These are phyloP conservation scores for Sclerotiophoma versabilis DNA, from an alignment of 2,329 filamentous ascomycete genomes.

Conservation along the genomic window DNA sequence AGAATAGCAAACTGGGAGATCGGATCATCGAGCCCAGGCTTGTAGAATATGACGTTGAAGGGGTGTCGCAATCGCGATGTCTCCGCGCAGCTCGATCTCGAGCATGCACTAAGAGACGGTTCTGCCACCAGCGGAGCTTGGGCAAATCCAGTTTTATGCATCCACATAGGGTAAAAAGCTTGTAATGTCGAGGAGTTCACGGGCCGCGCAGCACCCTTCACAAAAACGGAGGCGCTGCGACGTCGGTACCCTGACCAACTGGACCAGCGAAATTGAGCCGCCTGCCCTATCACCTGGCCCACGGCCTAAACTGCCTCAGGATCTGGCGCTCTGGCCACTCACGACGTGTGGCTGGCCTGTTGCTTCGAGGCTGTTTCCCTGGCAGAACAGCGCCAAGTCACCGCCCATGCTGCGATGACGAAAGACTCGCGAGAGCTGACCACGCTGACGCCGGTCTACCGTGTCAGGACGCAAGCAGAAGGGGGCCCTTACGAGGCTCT, in stretches of 20 bases:
- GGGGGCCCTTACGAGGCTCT: slow-evolving; percentile 17
- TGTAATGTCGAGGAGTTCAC: slow-evolving; percentile 38
- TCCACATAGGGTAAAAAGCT: slow-evolving; percentile 36
- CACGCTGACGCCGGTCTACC: slow-evolving; percentile 23
- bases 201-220: slow-evolving; percentile 37
- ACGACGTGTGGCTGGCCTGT: slow-evolving; percentile 19
- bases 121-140: slow-evolving; percentile 31
- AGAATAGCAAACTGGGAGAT: slow-evolving; percentile 34
- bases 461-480: slow-evolving; percentile 27
- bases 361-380: slow-evolving; percentile 38
- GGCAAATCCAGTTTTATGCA: slow-evolving; percentile 42
- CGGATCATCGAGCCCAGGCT: slow-evolving; percentile 23
- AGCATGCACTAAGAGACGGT: slow-evolving; percentile 32
- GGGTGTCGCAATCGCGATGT: slow-evolving; percentile 38
- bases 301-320: slow-evolving; percentile 25
- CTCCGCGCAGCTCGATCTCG: slow-evolving; percentile 39
- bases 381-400: slow-evolving; percentile 35
- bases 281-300: slow-evolving; percentile 32
- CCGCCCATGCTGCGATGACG: slow-evolving; percentile 39
- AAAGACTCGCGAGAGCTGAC: slow-evolving; percentile 32
- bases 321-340: slow-evolving; percentile 30
- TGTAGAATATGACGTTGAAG: slow-evolving; percentile 43
- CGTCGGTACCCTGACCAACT: slow-evolving; percentile 40
- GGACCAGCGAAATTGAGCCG: slow-evolving; percentile 37
- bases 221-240: slow-evolving; percentile 32